Percentiles rank a stretch among this genome's conserved stretches.
phyloP scores from a whole-genome alignment of 768 basidiomycete species.

The Mycena belliarum region DNA sequence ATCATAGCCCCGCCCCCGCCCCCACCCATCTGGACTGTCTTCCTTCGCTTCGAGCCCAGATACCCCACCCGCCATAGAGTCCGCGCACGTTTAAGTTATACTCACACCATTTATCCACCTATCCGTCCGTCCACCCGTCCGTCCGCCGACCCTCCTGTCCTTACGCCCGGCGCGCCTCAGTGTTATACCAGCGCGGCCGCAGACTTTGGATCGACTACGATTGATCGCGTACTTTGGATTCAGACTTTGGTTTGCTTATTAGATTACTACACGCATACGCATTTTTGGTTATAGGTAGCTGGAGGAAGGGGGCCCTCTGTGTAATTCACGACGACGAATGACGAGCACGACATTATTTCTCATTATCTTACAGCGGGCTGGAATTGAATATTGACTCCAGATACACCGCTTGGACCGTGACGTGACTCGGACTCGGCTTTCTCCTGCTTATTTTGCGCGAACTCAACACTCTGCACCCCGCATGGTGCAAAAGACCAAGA shows the following conservation, averaged over 20 bases:
- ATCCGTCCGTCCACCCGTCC: background rate
- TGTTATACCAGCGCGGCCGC: background rate
- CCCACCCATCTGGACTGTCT: background rate
- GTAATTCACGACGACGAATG: constrained; percentile 18
- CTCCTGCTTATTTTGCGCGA: background rate
- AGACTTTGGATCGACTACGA: too few species aligned
- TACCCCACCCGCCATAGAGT: background rate
- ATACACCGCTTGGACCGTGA: constrained; percentile 1
- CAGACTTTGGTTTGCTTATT: constrained; percentile 1
- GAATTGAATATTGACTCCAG: background rate
- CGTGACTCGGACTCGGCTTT: background rate
- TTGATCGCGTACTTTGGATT: too few species aligned
- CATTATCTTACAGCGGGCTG: background rate
- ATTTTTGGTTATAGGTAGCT: background rate
- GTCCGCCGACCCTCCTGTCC: too few species aligned
- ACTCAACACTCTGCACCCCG: too few species aligned
- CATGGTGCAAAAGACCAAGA: constrained; percentile 27
- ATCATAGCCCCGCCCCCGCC: background rate
- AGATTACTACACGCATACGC: constrained; percentile 5
- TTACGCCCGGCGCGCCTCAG: too few species aligned
- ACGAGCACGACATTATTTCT: background rate
- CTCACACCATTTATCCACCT: background rate
- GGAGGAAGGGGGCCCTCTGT: constrained; percentile 6
- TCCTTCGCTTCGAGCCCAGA: background rate
- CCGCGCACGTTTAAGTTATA: constrained; percentile 4